Evolutionary conservation across 2,329 filamentous ascomycete species (phyloP), one percentile per base, ranked within the genome.

Genomic region (Penicillium crustosum): DNA sequence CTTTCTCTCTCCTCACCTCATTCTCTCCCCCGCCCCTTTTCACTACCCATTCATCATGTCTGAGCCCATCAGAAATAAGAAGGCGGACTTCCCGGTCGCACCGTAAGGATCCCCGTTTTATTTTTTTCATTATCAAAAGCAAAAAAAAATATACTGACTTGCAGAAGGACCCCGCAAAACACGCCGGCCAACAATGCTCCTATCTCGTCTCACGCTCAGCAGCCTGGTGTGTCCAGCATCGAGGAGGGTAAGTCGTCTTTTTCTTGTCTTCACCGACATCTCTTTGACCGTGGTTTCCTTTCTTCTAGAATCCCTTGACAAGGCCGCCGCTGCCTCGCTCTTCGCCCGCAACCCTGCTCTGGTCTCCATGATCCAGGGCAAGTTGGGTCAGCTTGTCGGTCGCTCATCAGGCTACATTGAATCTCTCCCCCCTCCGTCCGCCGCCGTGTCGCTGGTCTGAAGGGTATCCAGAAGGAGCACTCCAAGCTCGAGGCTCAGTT

Each of bases 401-500:
- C 89, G 90, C 67, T 96, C 95, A 52, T 99, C 94, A 56, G 94
- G 94, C 70, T 99, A 99, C 79, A 91, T 99, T 77, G 94, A 99
- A 83, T 96, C 91, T 25, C 89, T 99, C 19, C 94, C 94, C 82
- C 87, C 57, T 86, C 89, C 60, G 93, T 99, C 70, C 92, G 93
- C 77, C 91, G 90, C 75, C 93, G 94, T 73, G 93, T 99, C 65
- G 88, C 93, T 61, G 95, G 94, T 67, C 84, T 99, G 62, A 97
- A 97, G 82, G 95, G 93, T 68, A 92, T 99, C 69, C 94, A 99
- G 81, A 97, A 97, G 80, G 93, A 97, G 71, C 94, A 99, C 81
- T 91, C 93, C 61, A 97, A 97, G 82, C 88, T 99, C 69, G 95
- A 99, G 83, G 91, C 92, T 53, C 89, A 97, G 79, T 97, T 99